Evolutionary conservation across 345 rosid genomes (phyloP), one percentile per base, ranked within the genome.

Genomic region (Aurinia saxatilis): DNA sequence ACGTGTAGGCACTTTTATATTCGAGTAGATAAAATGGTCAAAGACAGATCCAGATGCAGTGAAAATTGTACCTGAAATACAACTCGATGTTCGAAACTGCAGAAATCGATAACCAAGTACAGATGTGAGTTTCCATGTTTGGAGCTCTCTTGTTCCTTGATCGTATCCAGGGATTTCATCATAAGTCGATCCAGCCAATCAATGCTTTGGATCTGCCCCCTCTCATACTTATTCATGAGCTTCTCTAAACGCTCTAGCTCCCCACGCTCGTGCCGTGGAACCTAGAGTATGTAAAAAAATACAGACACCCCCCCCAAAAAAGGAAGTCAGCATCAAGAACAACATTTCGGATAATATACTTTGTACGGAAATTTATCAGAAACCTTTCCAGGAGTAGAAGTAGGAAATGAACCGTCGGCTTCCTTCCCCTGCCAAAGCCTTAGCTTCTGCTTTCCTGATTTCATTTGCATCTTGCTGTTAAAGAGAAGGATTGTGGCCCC

Each of bases 321-420:
- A 39, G 51, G 5, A 48, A 29, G 58, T 48, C 7, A 2, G 27
- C 25, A 18, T 29, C 4, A 18, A 35, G 35, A 61, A 61, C 18
- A 14, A 44, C 17, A n/a, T 15, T 16, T 31, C 15, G 10, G 33
- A 30, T n/a, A 1, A 41, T 25, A 45, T 0, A 30, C 30, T 0
- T 4, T 12, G 34, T 12, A 13, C 4, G n/a, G 50, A 57, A 23
- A 44, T 63, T n/a, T 9, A 76, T 37, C 33, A 53, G 45, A 45
- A 84, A 92, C 99, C 99, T 93, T 93, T 81, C 99, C 99, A 27
- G 90, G 97, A 44, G 99, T 93, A 65, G 81, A 57, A 42, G 95
- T 81, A 4, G 90, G 91, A 73, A 71, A 78, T 45, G 97, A 85
- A 40, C 99, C 99, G 75, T 90, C 96, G 1, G 97, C 99, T 75